Base-by-base conservation (phyloP, 345 rosid genomes). In the Arabidopsis suecica region DNA sequence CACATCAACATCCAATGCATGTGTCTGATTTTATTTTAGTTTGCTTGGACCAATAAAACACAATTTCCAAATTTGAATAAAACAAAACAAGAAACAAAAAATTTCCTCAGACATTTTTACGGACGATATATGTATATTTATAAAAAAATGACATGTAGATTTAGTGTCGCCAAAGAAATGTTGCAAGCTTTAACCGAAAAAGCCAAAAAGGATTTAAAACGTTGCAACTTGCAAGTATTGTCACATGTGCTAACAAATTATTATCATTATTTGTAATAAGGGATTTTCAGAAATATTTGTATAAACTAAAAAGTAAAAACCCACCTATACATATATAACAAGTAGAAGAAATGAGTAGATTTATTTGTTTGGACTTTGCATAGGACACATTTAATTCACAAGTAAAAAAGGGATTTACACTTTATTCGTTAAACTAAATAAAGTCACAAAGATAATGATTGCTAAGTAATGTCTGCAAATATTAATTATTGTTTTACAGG, bases 1-100 rank as follows among this genome's bases (percentile, higher is more conserved):
- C 25, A 53, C 60, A 18, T 63, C 66, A 36, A 36, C 75, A 37
- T 63, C 80, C 80, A 77, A 45, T 70, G 71, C 70, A 77, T 77
- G 80, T 64, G 12, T 32, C 10, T 61, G 59, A 11, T 48, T 48
- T 48, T 48, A 18, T 48, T 48, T 16, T 48, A 18, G 23, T 48
- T 48, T 9, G 14, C 14, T 50, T 49, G 28, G 56, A 16, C 51
- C 51, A 47, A 47, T 6, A n/a, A 47, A 47, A 16, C 8, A 47
- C 22, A 47, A 16, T 47, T 47, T 47, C 51, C 51, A 6, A 47
- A 47, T 47, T 47, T 22, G 16, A 22, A 47, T 47, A 47, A 47
- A 47, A 14, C 49, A 16, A 44, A 14, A 45, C 2, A 16, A 45
- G n/a, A 45, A 47, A 42, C 32, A 28, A 5, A 42, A 6, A 34